Evolutionary conservation across 768 basidiomycete genomes (phyloP).

Genomic region (Punctularia strigosozonata): DNA sequence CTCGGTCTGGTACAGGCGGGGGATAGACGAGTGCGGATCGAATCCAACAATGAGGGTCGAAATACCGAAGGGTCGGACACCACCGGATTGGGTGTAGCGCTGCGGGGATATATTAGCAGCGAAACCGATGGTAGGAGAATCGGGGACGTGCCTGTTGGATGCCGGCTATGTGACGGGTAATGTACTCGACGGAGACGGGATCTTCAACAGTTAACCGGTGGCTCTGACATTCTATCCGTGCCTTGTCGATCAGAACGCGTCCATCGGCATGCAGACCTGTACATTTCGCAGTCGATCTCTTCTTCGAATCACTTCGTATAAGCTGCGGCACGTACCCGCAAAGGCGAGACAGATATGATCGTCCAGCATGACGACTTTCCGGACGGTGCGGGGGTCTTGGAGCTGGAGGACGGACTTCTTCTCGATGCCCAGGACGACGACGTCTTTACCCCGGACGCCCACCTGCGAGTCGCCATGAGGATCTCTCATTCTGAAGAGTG

Average conservation of each 20-base stretch:
- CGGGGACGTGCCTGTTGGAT: slow-evolving; percentile 75
- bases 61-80: slow-evolving; percentile 96
- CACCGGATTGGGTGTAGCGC: slow-evolving; percentile 98
- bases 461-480: slow-evolving; percentile 39
- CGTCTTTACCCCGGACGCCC: slow-evolving; percentile 88
- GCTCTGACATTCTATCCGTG: slow-evolving; percentile 93
- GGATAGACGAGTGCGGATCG: slow-evolving; percentile 81
- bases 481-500: background rate
- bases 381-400: slow-evolving; percentile 94
- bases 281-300: slow-evolving; percentile 5
- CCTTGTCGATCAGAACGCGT: slow-evolving; percentile 95
- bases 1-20: slow-evolving; percentile 92
- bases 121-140: background rate
- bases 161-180: slow-evolving; percentile 96
- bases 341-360: slow-evolving; percentile 97
- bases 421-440: slow-evolving; percentile 95
- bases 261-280: slow-evolving; percentile 95
- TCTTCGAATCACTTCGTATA: background rate
- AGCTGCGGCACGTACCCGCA: slow-evolving; percentile 54
- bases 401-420: slow-evolving; percentile 97
- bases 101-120: slow-evolving; percentile 22
- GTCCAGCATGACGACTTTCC: slow-evolving; percentile 97
- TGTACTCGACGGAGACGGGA: slow-evolving; percentile 96
- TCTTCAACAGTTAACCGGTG: slow-evolving; percentile 97
- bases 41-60: slow-evolving; percentile 96